Evolutionary conservation across 2,329 filamentous ascomycete species (phyloP), one percentile per base, ranked within the genome.

Genomic region (Dryadomyces sulphureus): DNA sequence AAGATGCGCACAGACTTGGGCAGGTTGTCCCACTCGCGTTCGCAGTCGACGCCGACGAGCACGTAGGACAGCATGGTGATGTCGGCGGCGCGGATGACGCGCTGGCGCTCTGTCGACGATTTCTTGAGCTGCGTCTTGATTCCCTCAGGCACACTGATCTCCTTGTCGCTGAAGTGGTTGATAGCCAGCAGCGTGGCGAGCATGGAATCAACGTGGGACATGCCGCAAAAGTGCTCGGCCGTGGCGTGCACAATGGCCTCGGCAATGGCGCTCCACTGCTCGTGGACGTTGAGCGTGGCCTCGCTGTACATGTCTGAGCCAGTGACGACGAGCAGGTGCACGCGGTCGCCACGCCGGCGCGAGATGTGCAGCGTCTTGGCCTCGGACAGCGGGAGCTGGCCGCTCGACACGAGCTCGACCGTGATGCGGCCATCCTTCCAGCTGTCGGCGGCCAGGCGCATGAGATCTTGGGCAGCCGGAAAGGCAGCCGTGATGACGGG

Each of bases 231-330:
- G 39, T 50, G 47, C 45, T 56, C 54, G 19, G 49, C 47, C 1
- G 50, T 51, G 22, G 50, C 48, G 24, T 53, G 49, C 1, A 56
- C 41, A 11, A 56, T 45, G 2, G 52, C 38, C 47, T 56, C 53
- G 4, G 54, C 53, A 35, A 52, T 45, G 44, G 53, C 48, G 21
- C 46, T 47, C 40, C 53, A 54, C 41, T 50, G 48, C 38, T 50
- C 30, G 25, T 47, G 48, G 19, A 50, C 45, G 34, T 52, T 48
- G 21, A 53, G 32, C 12, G 38, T 21, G 21, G 40, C 27, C 27
- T 51, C 45, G n/a, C 27, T 30, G 21, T 32, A 41, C 4, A 30
- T 12, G 30, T 44, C 45, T 1, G 17, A 9, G 24, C 32, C 36
- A 7, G 42, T 24, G 17, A 51, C 36, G 14, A 51, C 43, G 3